phyloP scores from a whole-genome alignment of 2,329 filamentous ascomycete genomes.

The Cucurbitaria berberidis region DNA sequence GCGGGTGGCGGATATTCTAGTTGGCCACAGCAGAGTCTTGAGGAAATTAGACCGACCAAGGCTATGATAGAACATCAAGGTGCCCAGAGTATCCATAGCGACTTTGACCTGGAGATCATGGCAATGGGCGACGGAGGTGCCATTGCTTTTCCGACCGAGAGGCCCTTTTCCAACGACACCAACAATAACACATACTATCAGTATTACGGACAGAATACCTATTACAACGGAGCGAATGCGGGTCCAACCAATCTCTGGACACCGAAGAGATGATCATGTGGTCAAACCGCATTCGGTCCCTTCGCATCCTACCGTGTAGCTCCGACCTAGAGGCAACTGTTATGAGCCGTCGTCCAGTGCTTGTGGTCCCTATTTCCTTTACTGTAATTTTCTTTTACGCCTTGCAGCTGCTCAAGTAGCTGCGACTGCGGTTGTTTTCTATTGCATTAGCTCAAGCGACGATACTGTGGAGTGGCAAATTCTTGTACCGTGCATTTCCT shows the following conservation, averaged over 20 bases:
- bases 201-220: background rate
- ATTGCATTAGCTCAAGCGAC: too few species aligned
- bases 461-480: background rate
- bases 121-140: background rate
- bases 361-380: background rate
- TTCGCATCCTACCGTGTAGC: background rate
- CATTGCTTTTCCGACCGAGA: background rate
- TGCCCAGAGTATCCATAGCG: background rate
- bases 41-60: background rate
- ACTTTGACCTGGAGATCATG: background rate
- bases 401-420: background rate
- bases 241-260: background rate
- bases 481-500: background rate
- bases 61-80: background rate
- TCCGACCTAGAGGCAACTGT: background rate
- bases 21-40: background rate
- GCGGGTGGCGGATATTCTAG: background rate
- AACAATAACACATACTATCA: background rate
- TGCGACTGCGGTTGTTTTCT: background rate
- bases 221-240: background rate
- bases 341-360: background rate
- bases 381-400: background rate
- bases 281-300: background rate
- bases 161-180: background rate
- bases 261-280: background rate